A percentile compares a stretch with the other conserved stretches of the same genome.
Evolutionary conservation across 1,284 basidiomycete species (phyloP).

Genomic region (Microbotryum intermedium): DNA sequence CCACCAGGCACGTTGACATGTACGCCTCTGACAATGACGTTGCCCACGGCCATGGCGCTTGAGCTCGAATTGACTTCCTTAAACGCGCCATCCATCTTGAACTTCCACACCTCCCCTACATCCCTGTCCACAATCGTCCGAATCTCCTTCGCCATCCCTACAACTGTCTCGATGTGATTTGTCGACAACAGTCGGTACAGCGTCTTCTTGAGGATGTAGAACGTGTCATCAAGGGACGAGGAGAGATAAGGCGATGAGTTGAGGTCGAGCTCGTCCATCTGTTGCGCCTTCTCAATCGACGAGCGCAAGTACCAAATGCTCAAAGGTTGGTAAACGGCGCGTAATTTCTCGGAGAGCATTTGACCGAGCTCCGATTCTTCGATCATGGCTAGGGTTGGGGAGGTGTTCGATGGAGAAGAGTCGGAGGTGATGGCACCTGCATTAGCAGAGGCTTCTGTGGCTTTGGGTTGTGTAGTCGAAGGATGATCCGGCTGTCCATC

Average conservation of each 20-base stretch:
- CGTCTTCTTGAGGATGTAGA: conserved; percentile 82
- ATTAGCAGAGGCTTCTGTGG: conserved; percentile 25
- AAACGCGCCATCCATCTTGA: conserved; percentile 81
- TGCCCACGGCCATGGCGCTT: no score
- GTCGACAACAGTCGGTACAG: conserved; percentile 64
- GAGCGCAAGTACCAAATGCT: conserved; percentile 88
- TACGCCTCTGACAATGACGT: no score
- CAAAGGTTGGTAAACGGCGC: conserved; percentile 72
- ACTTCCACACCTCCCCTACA: conserved; percentile 65
- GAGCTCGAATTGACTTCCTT: conserved; percentile 33
- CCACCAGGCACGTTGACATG: conserved; percentile 45
- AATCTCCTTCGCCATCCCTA: conserved; percentile 54
- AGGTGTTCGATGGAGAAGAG: not conserved
- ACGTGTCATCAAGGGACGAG: conserved; percentile 77
- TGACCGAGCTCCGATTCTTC: conserved; percentile 49
- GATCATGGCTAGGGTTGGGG: conserved; percentile 37
- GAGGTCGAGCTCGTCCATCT: conserved; percentile 55
- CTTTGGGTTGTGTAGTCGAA: conserved; percentile 5
- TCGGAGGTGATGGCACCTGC: conserved; percentile 8
- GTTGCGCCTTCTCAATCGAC: conserved; percentile 65
- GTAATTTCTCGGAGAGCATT: conserved; percentile 61
- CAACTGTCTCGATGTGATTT: conserved; percentile 50
- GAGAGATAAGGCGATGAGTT: conserved; percentile 51
- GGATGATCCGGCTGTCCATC: conserved; percentile 8
- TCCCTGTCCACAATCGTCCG: conserved; percentile 68